phyloP scores from a whole-genome alignment of 139 green algal species.

The Picochlorum sp. region DNA sequence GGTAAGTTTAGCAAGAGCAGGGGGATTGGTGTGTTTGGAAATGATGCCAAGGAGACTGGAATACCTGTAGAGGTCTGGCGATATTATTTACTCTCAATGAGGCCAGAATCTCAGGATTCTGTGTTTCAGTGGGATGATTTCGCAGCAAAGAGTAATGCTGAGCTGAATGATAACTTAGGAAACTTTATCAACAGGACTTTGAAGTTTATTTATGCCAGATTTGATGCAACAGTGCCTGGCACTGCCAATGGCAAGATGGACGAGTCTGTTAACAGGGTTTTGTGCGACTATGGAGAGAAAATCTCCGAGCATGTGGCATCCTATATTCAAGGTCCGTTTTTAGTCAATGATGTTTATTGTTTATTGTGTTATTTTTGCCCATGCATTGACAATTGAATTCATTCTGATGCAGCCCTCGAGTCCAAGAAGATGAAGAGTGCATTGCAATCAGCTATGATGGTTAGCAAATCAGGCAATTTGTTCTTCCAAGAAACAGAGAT shows the following conservation, averaged over 20 bases:
- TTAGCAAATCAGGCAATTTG: conserved; percentile 28
- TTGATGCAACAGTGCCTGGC: conserved; percentile 51
- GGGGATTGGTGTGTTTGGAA: conserved; percentile 92
- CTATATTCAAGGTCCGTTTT: conserved; percentile 46
- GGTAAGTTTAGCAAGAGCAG: conserved; percentile 93
- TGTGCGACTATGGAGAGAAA: conserved; percentile 40
- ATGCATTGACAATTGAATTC: neutral
- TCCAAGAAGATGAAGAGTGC: conserved; percentile 25
- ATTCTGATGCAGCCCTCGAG: conserved; percentile 22
- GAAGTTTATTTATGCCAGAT: conserved; percentile 66
- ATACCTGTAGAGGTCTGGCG: conserved; percentile 80
- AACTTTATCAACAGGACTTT: conserved; percentile 77
- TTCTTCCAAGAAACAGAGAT: conserved; percentile 50
- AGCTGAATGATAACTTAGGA: conserved; percentile 93
- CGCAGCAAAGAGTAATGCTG: conserved; percentile 77
- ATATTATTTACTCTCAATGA: conserved; percentile 89
- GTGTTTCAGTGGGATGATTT: conserved; percentile 94
- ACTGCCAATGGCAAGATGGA: neutral
- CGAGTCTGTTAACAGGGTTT: conserved; percentile 21
- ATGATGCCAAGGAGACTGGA: conserved; percentile 79
- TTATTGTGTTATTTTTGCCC: neutral
- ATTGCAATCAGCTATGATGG: conserved; percentile 21
- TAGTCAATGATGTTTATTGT: neutral
- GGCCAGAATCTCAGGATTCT: conserved; percentile 60
- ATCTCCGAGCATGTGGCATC: conserved; percentile 50